Base-by-base conservation (phyloP, 2,329 filamentous ascomycete species). In the Ilyonectria robusta region DNA sequence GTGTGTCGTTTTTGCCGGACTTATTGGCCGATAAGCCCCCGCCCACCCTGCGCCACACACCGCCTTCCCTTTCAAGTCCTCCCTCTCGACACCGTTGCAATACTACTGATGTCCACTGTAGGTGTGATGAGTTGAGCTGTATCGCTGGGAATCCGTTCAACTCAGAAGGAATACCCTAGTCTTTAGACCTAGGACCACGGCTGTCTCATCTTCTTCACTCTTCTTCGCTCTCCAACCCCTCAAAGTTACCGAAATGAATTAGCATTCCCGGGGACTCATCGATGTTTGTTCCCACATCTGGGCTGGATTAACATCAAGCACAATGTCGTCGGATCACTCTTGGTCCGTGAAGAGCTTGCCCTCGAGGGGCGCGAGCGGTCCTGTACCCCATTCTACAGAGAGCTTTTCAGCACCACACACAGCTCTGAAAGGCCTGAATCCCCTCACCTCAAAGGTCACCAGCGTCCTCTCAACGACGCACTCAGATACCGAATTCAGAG, bases 401-500 rank as follows among this genome's bases (percentile, higher is more conserved):
- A 94, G 82, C 84, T 97, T 75, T 97, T 97, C 87, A 94, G 93
- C 79, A 93, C 97, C 75, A 95, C 97, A 67, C 26, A 51, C 69
- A 15, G 55, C 78, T 26, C 71, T 78, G 1, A 87, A 81, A 68
- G 76, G 84, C 21, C 76, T 84, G 15, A 94, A 89, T 79, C 92
- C 94, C 8, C 84, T 98, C 35, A 91, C 93, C 8, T 92, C 92
- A 67, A 94, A 96, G 77, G 89, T 98, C 73, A 93, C 94, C 26
- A 91, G 89, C 68, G 92, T 98, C 46, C 88, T 98, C 55, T 97
- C 96, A 4, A 92, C 94, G 2, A 97, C 95, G 0, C 98, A 97
- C 81, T 93, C 94, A 7, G 96, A 98, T 81, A 87, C 93, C 6
- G 95, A 98, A 72, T 97, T 98, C 73, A 90, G 94, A 71, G 93